phyloP scores from a whole-genome alignment of 106 monocot genomes.

The Dendrobium nobile region DNA sequence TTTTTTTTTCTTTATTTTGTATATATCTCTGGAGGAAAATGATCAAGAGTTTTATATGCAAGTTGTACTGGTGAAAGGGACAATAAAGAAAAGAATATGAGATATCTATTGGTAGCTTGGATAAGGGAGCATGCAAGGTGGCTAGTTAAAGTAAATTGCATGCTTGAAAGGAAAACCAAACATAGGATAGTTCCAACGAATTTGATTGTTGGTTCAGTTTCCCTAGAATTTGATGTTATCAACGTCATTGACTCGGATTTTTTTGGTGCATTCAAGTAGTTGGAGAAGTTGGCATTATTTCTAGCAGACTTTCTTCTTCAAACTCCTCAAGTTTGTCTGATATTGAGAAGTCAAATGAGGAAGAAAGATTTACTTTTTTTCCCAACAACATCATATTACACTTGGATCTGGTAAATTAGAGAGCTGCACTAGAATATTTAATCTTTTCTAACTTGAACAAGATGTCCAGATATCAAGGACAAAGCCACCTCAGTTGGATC shows the following conservation, averaged over 20 bases:
- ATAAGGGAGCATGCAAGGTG: no score
- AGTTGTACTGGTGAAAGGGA: no score
- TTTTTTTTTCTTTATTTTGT: no score
- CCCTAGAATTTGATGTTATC: slow-evolving; percentile 81
- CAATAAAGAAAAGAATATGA: no score
- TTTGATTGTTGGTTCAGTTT: slow-evolving; percentile 21
- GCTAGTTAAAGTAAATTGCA: no score
- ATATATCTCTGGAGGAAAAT: no score
- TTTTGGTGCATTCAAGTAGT: slow-evolving; percentile 88
- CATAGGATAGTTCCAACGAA: slow-evolving; percentile 49
- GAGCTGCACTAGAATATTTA: slow-evolving; percentile 64
- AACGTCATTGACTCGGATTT: slow-evolving; percentile 53
- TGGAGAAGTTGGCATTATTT: slow-evolving; percentile 75
- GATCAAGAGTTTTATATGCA: no score
- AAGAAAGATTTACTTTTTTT: slow-evolving; percentile 37
- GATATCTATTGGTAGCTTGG: no score
- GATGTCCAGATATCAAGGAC: slow-evolving; percentile 88
- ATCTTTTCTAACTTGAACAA: slow-evolving; percentile 30
- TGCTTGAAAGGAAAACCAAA: slow-evolving; percentile 40
- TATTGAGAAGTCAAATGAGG: not conserved
- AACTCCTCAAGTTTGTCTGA: slow-evolving; percentile 14
- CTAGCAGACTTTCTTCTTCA: slow-evolving; percentile 47
- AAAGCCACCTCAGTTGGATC: slow-evolving; percentile 51
- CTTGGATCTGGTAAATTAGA: slow-evolving; percentile 77
- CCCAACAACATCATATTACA: slow-evolving; percentile 72